Conservation (phyloP, 1,139 yeast species). For the Casaregolazyma lundiana region DNA sequence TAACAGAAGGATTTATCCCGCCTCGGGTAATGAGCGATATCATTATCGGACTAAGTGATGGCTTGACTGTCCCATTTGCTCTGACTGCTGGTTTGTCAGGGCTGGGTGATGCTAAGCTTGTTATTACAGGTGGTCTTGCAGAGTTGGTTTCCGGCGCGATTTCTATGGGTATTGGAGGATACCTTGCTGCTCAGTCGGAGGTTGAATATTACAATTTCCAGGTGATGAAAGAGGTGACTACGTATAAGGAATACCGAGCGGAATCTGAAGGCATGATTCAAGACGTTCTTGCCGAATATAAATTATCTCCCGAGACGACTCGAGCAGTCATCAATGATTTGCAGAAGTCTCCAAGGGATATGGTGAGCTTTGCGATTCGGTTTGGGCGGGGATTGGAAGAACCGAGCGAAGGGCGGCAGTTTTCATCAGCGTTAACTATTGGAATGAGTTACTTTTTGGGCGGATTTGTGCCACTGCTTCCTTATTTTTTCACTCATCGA, state of each 20-base stretch:
- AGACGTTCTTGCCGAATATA: conserved; percentile 62
- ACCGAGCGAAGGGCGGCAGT: conserved; percentile 74
- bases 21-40: conserved; percentile 74
- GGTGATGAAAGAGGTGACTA: conserved; percentile 59
- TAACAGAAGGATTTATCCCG: conserved; percentile 20
- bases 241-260: conserved; percentile 53
- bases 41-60: conserved; percentile 75
- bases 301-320: conserved; percentile 61
- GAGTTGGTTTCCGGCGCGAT: conserved; percentile 82
- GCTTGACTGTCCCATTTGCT: conserved; percentile 81
- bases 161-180: conserved; percentile 83
- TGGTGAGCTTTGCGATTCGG: conserved; percentile 68
- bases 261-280: conserved; percentile 52
- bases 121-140: conserved; percentile 82
- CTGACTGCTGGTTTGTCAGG: conserved; percentile 77
- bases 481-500: conserved; percentile 67
- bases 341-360: conserved; percentile 52
- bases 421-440: conserved; percentile 71
- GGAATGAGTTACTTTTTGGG: conserved; percentile 73
- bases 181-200: conserved; percentile 75
- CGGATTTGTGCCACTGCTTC: conserved; percentile 74
- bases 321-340: conserved; percentile 57
- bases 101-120: conserved; percentile 66
- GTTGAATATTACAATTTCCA: conserved; percentile 47
- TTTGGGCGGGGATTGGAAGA: conserved; percentile 74